Conservation (phyloP, 306 rosid species). For the Lotus japonicus region DNA sequence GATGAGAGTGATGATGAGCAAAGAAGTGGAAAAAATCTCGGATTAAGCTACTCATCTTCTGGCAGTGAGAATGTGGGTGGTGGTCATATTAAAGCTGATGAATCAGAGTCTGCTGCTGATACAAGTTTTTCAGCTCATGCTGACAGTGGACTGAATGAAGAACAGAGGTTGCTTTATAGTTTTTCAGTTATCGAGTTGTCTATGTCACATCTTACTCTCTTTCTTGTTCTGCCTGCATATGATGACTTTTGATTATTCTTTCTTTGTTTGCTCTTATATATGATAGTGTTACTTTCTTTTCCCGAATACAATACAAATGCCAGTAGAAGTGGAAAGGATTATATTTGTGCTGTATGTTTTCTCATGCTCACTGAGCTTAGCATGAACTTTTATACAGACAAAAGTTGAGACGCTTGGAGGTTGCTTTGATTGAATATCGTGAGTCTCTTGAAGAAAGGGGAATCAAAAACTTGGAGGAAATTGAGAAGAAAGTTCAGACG, state of each 20-base stretch:
- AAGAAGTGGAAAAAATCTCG: conserved; percentile 58
- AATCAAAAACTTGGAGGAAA: conserved; percentile 69
- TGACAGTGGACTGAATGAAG: conserved; percentile 88
- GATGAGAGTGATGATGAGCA: conserved; percentile 93
- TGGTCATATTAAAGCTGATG: conserved; percentile 57
- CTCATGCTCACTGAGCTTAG: conserved; percentile 16
- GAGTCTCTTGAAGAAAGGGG: conserved; percentile 94
- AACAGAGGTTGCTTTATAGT: conserved; percentile 60
- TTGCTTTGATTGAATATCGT: conserved; percentile 86
- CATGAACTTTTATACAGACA: conserved; percentile 51
- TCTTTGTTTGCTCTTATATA: neutral
- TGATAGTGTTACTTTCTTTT: neutral
- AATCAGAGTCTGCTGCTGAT: conserved; percentile 63
- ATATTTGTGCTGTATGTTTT: neutral
- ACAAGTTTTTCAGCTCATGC: conserved; percentile 45
- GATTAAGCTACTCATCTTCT: conserved; percentile 88
- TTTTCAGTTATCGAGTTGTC: neutral
- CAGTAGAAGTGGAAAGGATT: neutral
- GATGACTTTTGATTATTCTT: too few relatives aligned
- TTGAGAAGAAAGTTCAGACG: conserved; percentile 59
- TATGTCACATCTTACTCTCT: neutral
- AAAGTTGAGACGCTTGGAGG: conserved; percentile 91
- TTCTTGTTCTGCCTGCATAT: too few relatives aligned
- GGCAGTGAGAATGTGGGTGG: conserved; percentile 94
- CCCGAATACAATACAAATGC: conserved; percentile 1